Percentiles rank a stretch among this genome's conserved stretches.
Conservation (phyloP, 768 basidiomycete genomes). For the Multifurca ochricompacta region DNA sequence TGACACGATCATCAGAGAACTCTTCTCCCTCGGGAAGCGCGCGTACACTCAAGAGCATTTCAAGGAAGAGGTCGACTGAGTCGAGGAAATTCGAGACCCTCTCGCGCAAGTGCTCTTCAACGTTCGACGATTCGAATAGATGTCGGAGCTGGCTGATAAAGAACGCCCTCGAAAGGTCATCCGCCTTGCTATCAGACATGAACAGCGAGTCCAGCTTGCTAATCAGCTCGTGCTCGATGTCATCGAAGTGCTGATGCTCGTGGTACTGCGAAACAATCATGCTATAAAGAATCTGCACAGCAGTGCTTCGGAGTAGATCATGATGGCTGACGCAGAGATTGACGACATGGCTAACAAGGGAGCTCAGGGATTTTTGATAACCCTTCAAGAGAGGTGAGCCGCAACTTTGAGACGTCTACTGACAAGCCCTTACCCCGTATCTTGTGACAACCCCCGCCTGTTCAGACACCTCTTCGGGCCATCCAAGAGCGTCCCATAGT, state of each 20-base stretch:
- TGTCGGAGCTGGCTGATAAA: slow-evolving; percentile 87
- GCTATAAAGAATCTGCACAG: slow-evolving; percentile 86
- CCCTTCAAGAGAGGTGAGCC: slow-evolving; percentile 40
- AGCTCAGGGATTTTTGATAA: slow-evolving; percentile 75
- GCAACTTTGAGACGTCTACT: background rate
- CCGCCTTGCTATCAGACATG: slow-evolving; percentile 87
- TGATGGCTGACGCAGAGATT: slow-evolving; percentile 93
- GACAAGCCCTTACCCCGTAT: slow-evolving; percentile 55
- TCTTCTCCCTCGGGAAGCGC: slow-evolving; percentile 90
- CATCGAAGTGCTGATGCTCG: slow-evolving; percentile 74
- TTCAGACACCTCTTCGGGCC: slow-evolving; percentile 52
- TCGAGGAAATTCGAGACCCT: slow-evolving; percentile 78
- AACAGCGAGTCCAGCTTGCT: slow-evolving; percentile 86
- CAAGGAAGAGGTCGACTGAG: slow-evolving; percentile 88
- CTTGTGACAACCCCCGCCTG: slow-evolving; percentile 47
- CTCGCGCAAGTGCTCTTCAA: slow-evolving; percentile 71
- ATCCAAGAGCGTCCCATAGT: slow-evolving; percentile 82
- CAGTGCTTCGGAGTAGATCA: slow-evolving; percentile 82
- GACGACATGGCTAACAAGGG: slow-evolving; percentile 84
- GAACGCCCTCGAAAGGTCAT: slow-evolving; percentile 86
- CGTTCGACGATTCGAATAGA: slow-evolving; percentile 78
- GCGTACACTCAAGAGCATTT: slow-evolving; percentile 78
- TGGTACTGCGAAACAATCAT: slow-evolving; percentile 95
- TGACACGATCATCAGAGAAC: slow-evolving; percentile 89
- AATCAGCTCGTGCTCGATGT: slow-evolving; percentile 88